These are phyloP conservation scores for Protea cynaroides DNA, from an alignment of 164 flowering plant species.

Conservation along the genomic window DNA sequence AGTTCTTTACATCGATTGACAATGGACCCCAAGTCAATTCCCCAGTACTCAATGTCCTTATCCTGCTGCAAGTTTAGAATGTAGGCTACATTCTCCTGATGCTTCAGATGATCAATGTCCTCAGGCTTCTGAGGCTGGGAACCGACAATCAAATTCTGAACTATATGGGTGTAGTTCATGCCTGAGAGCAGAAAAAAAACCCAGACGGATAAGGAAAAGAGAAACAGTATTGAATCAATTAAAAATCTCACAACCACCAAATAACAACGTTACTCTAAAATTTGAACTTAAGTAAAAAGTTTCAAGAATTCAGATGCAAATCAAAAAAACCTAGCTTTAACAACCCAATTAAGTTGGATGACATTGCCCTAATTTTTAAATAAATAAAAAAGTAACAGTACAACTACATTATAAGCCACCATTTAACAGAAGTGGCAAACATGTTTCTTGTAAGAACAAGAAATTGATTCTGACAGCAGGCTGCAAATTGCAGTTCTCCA, in stretches of 20 bases:
- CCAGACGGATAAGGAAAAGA: not conserved
- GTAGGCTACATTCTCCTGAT: conserved; percentile 73
- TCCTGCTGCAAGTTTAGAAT: conserved; percentile 92
- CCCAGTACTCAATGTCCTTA: conserved; percentile 82
- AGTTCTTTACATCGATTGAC: conserved; percentile 50
- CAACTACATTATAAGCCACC: too few species aligned
- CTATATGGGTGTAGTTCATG: conserved; percentile 79
- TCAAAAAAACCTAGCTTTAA: not conserved
- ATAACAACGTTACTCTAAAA: not conserved
- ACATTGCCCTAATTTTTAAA: not conserved
- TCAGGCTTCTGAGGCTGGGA: conserved; percentile 95
- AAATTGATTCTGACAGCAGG: not conserved
- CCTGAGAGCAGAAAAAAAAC: conserved; percentile 37
- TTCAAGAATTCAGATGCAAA: not conserved
- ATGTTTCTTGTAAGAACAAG: not conserved
- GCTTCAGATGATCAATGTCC: conserved; percentile 76
- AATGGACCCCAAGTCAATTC: conserved; percentile 60
- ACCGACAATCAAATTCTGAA: conserved; percentile 75
- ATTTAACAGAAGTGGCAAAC: too few species aligned
- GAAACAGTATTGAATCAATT: not conserved
- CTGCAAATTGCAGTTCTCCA: not conserved
- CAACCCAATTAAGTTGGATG: not conserved
- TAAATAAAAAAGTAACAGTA: too few species aligned
- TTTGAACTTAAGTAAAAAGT: not conserved
- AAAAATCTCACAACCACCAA: not conserved